phyloP scores from a whole-genome alignment of 345 rosid species.

The Physaria fendleri region DNA sequence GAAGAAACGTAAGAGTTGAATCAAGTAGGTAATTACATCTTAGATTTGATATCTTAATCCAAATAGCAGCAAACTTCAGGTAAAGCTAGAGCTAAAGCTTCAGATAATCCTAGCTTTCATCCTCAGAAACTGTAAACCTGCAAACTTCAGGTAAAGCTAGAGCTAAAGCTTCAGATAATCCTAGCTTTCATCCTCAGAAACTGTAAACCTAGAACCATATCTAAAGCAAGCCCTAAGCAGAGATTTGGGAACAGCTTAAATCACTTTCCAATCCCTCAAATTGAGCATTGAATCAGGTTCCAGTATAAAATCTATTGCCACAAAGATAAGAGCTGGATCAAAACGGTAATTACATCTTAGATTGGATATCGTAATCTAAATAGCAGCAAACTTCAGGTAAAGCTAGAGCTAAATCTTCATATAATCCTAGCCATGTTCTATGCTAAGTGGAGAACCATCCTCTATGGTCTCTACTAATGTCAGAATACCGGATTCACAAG shows the following conservation, averaged over 20 bases:
- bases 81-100: background rate
- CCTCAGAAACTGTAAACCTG: too few relatives aligned
- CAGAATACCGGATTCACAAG: slow-evolving; percentile 53
- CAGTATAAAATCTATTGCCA: too few relatives aligned
- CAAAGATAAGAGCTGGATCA: too few relatives aligned
- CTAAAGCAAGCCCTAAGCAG: background rate
- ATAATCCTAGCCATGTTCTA: too few relatives aligned
- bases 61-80: background rate
- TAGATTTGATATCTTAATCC: background rate
- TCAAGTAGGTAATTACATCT: background rate
- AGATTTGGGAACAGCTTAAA: background rate
- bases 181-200: background rate
- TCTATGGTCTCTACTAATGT: slow-evolving; percentile 68
- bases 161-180: too few relatives aligned
- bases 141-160: too few relatives aligned
- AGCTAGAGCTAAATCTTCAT: too few relatives aligned
- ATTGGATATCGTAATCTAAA: too few relatives aligned
- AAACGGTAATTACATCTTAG: too few relatives aligned
- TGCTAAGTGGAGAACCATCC: slow-evolving; percentile 43
- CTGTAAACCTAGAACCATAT: background rate
- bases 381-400: too few relatives aligned
- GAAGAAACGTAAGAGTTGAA: background rate
- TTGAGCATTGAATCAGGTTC: background rate
- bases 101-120: too few relatives aligned
- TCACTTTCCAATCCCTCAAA: background rate